These are phyloP conservation scores for Trapa bicornis DNA, from an alignment of 345 rosid species.

Conservation along the genomic window DNA sequence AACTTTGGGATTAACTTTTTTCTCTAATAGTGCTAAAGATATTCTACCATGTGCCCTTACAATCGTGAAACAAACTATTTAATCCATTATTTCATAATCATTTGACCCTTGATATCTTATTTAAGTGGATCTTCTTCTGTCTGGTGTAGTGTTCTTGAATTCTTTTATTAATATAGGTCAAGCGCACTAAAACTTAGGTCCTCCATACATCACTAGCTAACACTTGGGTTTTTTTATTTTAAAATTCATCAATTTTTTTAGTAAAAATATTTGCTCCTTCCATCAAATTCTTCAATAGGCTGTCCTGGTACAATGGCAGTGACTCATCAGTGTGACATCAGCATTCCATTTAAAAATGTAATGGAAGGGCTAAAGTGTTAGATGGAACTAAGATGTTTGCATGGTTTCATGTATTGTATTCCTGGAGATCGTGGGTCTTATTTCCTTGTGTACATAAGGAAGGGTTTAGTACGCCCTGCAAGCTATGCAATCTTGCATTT, in stretches of 20 bases:
- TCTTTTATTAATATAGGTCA: too few species aligned
- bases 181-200: too few species aligned
- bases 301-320: too few species aligned
- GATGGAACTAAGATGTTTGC: neutral
- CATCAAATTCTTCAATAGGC: too few species aligned
- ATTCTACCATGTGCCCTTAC: neutral
- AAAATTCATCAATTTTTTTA: too few species aligned
- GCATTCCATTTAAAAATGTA: neutral
- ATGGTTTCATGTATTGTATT: neutral
- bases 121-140: neutral
- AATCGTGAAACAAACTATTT: neutral
- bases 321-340: too few species aligned
- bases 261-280: too few species aligned
- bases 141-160: neutral
- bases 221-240: too few species aligned
- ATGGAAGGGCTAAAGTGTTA: neutral
- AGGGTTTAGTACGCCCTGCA: neutral
- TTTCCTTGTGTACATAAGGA: neutral
- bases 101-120: neutral
- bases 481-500: neutral
- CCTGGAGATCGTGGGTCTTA: neutral
- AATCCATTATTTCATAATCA: neutral
- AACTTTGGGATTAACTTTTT: neutral
- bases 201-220: too few species aligned
- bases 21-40: neutral